Conservation (phyloP, 208 protist genomes). For the Crithidia mellificae region DNA sequence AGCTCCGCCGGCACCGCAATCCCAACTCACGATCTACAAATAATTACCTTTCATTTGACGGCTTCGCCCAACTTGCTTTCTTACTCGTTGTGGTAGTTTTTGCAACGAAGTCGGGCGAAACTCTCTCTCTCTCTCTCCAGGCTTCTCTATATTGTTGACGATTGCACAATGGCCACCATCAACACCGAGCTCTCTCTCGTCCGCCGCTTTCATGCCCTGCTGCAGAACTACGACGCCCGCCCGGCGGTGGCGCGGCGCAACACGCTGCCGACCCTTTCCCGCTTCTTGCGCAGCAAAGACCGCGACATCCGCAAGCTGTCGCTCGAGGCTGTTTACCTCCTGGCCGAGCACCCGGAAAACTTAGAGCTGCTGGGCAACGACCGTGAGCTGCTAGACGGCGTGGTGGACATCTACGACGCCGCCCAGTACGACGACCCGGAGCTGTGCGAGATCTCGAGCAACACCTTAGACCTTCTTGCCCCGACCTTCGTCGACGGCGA, state of each 20-base stretch:
- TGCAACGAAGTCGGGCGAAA: too few relatives aligned
- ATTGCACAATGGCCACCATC: constrained; percentile 57
- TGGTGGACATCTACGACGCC: constrained; percentile 74
- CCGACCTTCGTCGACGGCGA: constrained; percentile 51
- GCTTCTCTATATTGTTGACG: too few relatives aligned
- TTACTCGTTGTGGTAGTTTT: too few relatives aligned
- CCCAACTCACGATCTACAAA: too few relatives aligned
- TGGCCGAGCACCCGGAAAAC: constrained; percentile 88
- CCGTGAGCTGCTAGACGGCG: constrained; percentile 43
- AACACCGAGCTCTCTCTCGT: constrained; percentile 81
- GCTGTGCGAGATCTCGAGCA: constrained; percentile 54
- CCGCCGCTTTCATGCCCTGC: constrained; percentile 74
- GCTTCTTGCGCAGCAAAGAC: constrained; percentile 83
- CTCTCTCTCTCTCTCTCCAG: too few relatives aligned
- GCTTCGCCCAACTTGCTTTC: too few relatives aligned
- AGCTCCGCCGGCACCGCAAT: too few relatives aligned
- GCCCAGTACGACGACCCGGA: constrained; percentile 81
- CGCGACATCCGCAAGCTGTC: constrained; percentile 74
- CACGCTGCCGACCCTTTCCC: constrained; percentile 76
- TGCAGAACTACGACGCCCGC: constrained; percentile 74
- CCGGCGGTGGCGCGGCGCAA: constrained; percentile 82
- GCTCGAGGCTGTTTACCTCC: constrained; percentile 67
- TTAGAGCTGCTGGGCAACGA: constrained; percentile 66
- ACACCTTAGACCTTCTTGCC: constrained; percentile 52
- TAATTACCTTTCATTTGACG: too few relatives aligned